Evolutionary conservation across 2,329 filamentous ascomycete genomes (phyloP).

Genomic region (Stromatinia cepivora): DNA sequence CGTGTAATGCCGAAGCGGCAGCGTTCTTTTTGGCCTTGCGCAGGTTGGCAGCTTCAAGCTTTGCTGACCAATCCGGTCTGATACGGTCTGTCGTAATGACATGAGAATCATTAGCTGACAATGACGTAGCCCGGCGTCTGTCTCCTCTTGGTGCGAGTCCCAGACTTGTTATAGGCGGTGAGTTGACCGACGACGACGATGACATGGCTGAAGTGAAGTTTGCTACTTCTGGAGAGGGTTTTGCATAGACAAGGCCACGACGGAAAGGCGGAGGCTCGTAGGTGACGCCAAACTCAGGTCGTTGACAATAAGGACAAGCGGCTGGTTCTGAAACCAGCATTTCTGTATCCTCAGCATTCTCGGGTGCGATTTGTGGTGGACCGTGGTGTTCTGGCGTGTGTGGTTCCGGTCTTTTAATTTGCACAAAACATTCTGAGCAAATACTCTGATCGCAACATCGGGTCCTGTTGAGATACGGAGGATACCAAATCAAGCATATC

Average conservation of each 20-base stretch:
- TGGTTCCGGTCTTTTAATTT: constrained; percentile 93
- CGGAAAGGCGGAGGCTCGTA: constrained; percentile 89
- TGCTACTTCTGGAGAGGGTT: constrained; percentile 51
- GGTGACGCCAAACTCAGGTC: constrained; percentile 93
- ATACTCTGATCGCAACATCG: constrained; percentile 95
- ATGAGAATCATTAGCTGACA: constrained; percentile 80
- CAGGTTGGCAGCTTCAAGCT: constrained; percentile 79
- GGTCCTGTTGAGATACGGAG: constrained; percentile 89
- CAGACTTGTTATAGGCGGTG: constrained; percentile 43
- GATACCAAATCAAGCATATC: constrained; percentile 95
- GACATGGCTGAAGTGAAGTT: constrained; percentile 73
- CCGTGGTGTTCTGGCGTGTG: constrained; percentile 69
- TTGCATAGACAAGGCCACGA: constrained; percentile 72
- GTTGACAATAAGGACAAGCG: constrained; percentile 91
- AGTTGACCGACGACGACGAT: constrained; percentile 77
- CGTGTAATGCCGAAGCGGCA: constrained; percentile 68
- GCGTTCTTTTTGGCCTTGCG: constrained; percentile 85
- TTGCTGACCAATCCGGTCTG: constrained; percentile 91
- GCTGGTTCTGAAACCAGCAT: constrained; percentile 88
- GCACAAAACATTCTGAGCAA: constrained; percentile 97
- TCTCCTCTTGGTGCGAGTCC: constrained; percentile 31
- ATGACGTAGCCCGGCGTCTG: constrained; percentile 61
- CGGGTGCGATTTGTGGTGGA: constrained; percentile 32
- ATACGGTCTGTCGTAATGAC: constrained; percentile 93
- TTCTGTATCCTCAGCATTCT: constrained; percentile 46